These are phyloP conservation scores for Cercospora sp. DNA, from an alignment of 2,329 filamentous ascomycete genomes.

Conservation along the genomic window DNA sequence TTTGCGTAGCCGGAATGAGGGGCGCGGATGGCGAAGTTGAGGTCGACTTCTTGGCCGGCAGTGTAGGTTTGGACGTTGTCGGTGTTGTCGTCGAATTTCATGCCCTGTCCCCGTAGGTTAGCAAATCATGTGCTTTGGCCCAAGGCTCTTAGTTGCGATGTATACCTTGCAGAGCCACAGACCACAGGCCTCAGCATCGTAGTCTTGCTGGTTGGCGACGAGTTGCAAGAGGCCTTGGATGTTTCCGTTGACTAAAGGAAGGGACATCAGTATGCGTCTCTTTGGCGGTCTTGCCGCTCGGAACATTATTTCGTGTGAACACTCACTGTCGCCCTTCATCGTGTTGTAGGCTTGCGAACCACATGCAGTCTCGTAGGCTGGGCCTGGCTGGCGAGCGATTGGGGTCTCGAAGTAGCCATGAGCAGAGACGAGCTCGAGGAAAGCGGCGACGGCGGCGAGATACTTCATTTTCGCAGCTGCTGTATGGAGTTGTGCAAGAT, in stretches of 20 bases:
- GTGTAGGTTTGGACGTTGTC: constrained; percentile 56
- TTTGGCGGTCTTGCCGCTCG: not conserved
- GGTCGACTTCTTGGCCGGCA: constrained; percentile 50
- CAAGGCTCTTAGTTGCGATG: too few species aligned
- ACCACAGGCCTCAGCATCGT: constrained; percentile 30
- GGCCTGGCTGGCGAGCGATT: constrained; percentile 52
- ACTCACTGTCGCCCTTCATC: constrained; percentile 50
- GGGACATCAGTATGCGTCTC: not conserved
- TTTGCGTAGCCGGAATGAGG: constrained; percentile 60
- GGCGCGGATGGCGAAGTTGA: constrained; percentile 52
- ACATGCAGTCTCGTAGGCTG: constrained; percentile 55
- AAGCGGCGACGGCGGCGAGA: constrained; percentile 46
- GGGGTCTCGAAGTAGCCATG: constrained; percentile 58
- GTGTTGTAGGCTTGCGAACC: constrained; percentile 57
- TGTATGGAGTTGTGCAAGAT: not conserved
- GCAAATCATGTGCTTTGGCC: not conserved
- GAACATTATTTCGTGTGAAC: too few species aligned
- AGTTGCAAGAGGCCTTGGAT: constrained; percentile 58
- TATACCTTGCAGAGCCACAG: constrained; percentile 44
- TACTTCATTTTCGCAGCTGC: constrained; percentile 20
- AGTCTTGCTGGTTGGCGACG: constrained; percentile 37
- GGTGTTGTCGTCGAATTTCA: constrained; percentile 58
- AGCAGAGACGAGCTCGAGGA: constrained; percentile 51
- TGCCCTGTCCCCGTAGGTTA: constrained; percentile 47
- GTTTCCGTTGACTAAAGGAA: constrained; percentile 52